These are phyloP conservation scores for Teratosphaeriaceae sp. DNA, from an alignment of 2,329 filamentous ascomycete genomes.

Conservation along the genomic window DNA sequence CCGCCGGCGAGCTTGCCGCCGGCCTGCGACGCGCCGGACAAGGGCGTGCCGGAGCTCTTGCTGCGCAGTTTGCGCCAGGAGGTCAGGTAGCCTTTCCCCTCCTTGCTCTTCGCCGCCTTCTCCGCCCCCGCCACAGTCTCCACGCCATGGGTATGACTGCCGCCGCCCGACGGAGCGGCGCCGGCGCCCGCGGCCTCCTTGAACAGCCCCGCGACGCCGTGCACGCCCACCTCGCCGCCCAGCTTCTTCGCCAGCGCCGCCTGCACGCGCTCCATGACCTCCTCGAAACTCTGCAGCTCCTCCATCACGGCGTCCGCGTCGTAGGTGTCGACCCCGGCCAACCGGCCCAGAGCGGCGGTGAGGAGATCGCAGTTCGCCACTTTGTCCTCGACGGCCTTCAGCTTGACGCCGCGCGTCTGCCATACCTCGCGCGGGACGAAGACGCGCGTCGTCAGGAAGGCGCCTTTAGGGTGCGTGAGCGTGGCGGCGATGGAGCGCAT, in stretches of 20 bases:
- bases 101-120: constrained; percentile 45
- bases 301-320: constrained; percentile 89
- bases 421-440: constrained; percentile 92
- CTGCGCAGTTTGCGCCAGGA: constrained; percentile 86
- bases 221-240: constrained; percentile 85
- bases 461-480: constrained; percentile 81
- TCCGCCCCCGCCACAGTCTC: constrained; percentile 29
- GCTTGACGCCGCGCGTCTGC: constrained; percentile 87
- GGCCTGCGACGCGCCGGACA: constrained; percentile 12
- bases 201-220: constrained; percentile 66
- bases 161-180: background rate
- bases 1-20: constrained; percentile 7
- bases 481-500: constrained; percentile 94
- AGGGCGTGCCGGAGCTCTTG: constrained; percentile 67
- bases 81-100: constrained; percentile 70
- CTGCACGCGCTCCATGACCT: constrained; percentile 80
- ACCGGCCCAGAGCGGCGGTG: constrained; percentile 67
- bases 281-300: constrained; percentile 87
- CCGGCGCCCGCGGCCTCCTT: constrained; percentile 51
- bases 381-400: constrained; percentile 90
- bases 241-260: constrained; percentile 70
- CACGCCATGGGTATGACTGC: constrained; percentile 11
- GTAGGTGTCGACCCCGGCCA: constrained; percentile 75
- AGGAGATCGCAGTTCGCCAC: constrained; percentile 84
- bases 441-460: constrained; percentile 83